Base-by-base conservation (phyloP, 2,329 filamentous ascomycete genomes). In the Penicillium sp. region DNA sequence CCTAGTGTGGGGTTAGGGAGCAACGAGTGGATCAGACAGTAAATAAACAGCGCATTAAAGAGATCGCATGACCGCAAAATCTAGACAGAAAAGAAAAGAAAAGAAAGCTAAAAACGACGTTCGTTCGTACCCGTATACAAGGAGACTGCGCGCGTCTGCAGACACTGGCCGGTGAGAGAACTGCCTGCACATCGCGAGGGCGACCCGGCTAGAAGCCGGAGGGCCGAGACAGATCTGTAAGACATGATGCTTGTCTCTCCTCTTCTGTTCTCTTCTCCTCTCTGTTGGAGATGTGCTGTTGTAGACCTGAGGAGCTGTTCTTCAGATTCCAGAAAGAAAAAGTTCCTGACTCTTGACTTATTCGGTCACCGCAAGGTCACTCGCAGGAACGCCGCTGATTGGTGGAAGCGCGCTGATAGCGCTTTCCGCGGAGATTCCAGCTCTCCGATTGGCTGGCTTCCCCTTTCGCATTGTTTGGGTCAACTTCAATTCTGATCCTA, bases 21-120 rank as follows among this genome's bases (percentile, higher is more conserved):
- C 28, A 21, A 48, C 43, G 49, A 57, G 55, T 53, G 55, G 55
- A 52, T 40, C 55, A 53, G 50, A 42, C 20, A n/a, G n/a, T n/a
- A n/a, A n/a, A n/a, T n/a, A n/a, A n/a, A n/a, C n/a, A n/a, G n/a
- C n/a, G 28, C 9, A 33, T 33, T 26, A 23, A n/a, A n/a, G n/a
- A 49, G 20, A 33, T 23, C 8, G 42, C n/a, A 23, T 18, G 21
- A 21, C 1, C 1, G 11, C 3, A 24, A 12, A 35, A 35, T 3
- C 16, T 28, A 28, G 8, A 8, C 26, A 28, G 26, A 28, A 35
- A 35, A 35, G 30, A 35, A 35, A 35, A 28, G 26, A 28, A 35
- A 35, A 35, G 30, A 35, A 35, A 35, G 30, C 30, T 8, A 16
- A 35, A 35, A 14, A 2, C 12, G 16, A 3, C 3, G 11, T 14